Evolutionary conservation across 1,284 basidiomycete genomes (phyloP), one percentile per base, ranked within the genome.

Genomic region (Sphaerobolus stellatus): DNA sequence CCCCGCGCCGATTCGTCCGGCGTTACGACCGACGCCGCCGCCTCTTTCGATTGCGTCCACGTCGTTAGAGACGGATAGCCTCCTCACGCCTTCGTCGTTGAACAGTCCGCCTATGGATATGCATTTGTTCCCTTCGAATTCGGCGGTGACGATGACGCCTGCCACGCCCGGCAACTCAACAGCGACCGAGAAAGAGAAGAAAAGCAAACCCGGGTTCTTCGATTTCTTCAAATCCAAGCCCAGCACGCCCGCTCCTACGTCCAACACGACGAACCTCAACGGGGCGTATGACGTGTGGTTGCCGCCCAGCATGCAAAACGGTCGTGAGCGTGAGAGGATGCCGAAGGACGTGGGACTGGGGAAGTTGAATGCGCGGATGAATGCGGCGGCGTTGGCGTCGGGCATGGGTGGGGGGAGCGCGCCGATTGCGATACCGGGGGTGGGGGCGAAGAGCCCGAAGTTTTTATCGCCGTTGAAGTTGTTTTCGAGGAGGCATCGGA

Each of bases 381-480:
- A 33, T 41, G 29, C 46, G 14, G 28, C 52, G 22, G 14, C 41
- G 22, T 24, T 3, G 13, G 28, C 3, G 9, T 14, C 41, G 22
- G 11, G 22, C 36, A 22, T 38, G 22, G n/a, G n/a, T 43, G 28
- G 22, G 4, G 22, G 28, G 41, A 13, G 22, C 7, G 18, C 22
- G 28, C 44, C 52, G 5, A 8, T 48, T 9, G 33, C 52, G 18
- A 46, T 38, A 31, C 52, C 47, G 20, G n/a, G n/a, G n/a, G n/a
- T n/a, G n/a, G n/a, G n/a, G n/a, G n/a, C n/a, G n/a, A 53, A 48
- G 34, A 48, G 34, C 38, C 68, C 76, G 48, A 78, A 77, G 58
- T 74, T 81, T 45, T 83, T 85, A 63, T 77, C 76, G 28, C 79
- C 84, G 2, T 84, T 87, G 67, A 79, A 82, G 50, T 76, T 86